Evolutionary conservation across 2,329 filamentous ascomycete species (phyloP), one percentile per base, ranked within the genome.

Genomic region (Apiospora koreana): DNA sequence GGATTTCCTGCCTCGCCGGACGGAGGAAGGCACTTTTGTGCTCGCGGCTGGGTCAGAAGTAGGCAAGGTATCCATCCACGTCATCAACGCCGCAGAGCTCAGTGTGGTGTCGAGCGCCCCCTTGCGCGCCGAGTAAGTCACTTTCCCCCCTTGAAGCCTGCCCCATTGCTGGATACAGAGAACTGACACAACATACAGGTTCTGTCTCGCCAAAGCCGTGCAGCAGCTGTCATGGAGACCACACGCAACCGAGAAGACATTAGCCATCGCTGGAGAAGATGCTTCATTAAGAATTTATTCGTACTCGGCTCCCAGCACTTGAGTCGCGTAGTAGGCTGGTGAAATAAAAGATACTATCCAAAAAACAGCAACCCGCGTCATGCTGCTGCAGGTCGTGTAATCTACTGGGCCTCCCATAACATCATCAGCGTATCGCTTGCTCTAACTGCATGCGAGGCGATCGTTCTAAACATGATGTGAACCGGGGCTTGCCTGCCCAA

Each of bases 151-250:
- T 23, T 10, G 14, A 25, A 16, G 10, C 35, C 5, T 48, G 18
- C 31, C 41, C 41, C 16, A 9, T 41, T 43, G 38, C 2, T 23
- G 12, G 14, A 23, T 48, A 8, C 9, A 35, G 38, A 23, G 28
- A 21, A 68, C n/a, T 68, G 14, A 48, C 46, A 23, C 25, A 2
- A 16, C 2, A 65, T 58, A 5, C 71, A 88, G 86, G 9, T 76
- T 88, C 67, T 88, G 85, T 58, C 86, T 92, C 1, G 90, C 91
- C 31, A 92, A 88, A 77, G 81, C 91, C 1, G 86, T 94, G 28
- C 86, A 89, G 31, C 90, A 92, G 77, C 82, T 95, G 45, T 85
- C 90, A 9, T 95, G 93, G 93, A 86, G 89, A 72, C 92, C 92
- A 6, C 72, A 75, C 18, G 72, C 68, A 18, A 69, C 70, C 71